These are phyloP conservation scores for Curvularia hawaiiensis DNA, from an alignment of 2,329 filamentous ascomycete genomes.

Conservation along the genomic window DNA sequence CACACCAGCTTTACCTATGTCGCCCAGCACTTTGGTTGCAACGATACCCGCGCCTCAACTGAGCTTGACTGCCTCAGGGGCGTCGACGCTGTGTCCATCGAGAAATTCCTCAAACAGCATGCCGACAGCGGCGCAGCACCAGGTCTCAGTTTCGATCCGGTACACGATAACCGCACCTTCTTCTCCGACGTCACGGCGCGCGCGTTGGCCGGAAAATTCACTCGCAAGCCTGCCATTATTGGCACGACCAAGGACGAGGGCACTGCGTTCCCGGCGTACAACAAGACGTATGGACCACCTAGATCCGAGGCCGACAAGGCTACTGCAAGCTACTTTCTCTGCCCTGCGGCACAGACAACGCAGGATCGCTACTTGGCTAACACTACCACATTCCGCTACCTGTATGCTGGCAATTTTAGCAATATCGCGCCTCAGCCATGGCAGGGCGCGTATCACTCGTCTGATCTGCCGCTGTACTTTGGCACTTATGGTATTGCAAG, in stretches of 20 bases:
- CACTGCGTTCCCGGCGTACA: slow-evolving; percentile 40
- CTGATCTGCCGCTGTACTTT: slow-evolving; percentile 45
- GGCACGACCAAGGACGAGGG: slow-evolving; percentile 46
- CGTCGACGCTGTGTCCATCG: slow-evolving; percentile 36
- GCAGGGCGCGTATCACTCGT: slow-evolving; percentile 45
- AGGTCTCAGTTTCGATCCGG: slow-evolving; percentile 32
- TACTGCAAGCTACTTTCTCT: slow-evolving; percentile 38
- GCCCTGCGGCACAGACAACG: slow-evolving; percentile 37
- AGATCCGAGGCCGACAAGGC: slow-evolving; percentile 20
- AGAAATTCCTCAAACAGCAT: slow-evolving; percentile 40
- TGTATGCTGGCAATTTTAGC: slow-evolving; percentile 46
- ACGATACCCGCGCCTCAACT: slow-evolving; percentile 18
- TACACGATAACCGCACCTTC: slow-evolving; percentile 38
- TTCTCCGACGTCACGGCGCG: slow-evolving; percentile 46
- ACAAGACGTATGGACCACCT: slow-evolving; percentile 35
- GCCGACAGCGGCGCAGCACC: slow-evolving; percentile 33
- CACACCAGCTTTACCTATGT: slow-evolving; percentile 49
- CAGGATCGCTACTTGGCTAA: slow-evolving; percentile 29
- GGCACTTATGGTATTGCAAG: slow-evolving; percentile 40
- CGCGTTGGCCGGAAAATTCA: slow-evolving; percentile 33
- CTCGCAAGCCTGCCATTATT: slow-evolving; percentile 44
- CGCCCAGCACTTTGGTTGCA: slow-evolving; percentile 45
- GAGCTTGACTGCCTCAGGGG: slow-evolving; percentile 48
- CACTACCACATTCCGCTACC: slow-evolving; percentile 44
- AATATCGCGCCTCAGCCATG: slow-evolving; percentile 43